Percentiles rank a stretch among this genome's conserved stretches.
Conservation (phyloP, 352 stramenopile species). For the Phytopythium vexans region DNA sequence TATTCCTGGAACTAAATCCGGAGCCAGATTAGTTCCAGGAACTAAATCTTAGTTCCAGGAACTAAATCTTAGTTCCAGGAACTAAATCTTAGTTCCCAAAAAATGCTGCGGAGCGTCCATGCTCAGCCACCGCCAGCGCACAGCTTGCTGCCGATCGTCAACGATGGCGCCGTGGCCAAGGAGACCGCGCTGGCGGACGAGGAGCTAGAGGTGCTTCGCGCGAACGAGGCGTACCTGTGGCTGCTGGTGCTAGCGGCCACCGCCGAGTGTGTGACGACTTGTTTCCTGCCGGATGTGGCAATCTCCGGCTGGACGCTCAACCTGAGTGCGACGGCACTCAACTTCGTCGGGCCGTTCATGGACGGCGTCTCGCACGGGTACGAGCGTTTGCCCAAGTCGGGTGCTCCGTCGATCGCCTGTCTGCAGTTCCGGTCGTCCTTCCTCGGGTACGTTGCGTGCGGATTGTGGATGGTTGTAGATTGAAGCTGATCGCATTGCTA, state of each 20-base stretch:
- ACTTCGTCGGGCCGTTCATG: slow-evolving; percentile 71
- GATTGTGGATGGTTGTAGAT: not conserved
- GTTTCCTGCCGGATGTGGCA: slow-evolving; percentile 58
- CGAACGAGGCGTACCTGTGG: slow-evolving; percentile 64
- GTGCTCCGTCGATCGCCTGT: slow-evolving; percentile 33
- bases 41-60: too few relatives aligned
- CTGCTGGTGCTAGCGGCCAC: slow-evolving; percentile 59
- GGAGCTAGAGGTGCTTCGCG: slow-evolving; percentile 26
- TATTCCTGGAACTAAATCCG: too few relatives aligned
- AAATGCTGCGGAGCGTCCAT: slow-evolving; percentile 1
- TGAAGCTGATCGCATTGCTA: slow-evolving; percentile 3
- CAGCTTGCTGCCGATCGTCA: slow-evolving; percentile 2
- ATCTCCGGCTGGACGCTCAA: slow-evolving; percentile 43
- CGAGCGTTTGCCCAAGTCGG: slow-evolving; percentile 32
- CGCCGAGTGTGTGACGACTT: slow-evolving; percentile 79
- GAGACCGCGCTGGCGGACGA: slow-evolving; percentile 10
- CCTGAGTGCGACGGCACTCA: slow-evolving; percentile 64
- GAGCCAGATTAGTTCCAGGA: too few relatives aligned
- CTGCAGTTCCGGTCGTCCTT: slow-evolving; percentile 73
- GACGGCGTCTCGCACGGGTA: slow-evolving; percentile 69
- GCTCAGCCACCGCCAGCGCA: not conserved
- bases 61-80: too few relatives aligned
- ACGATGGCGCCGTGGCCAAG: slow-evolving; percentile 5
- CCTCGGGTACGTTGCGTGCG: slow-evolving; percentile 45
- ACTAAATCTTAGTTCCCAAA: too few relatives aligned